Evolutionary conservation across 2,329 filamentous ascomycete genomes (phyloP).

Genomic region (Venturia oleaginea): DNA sequence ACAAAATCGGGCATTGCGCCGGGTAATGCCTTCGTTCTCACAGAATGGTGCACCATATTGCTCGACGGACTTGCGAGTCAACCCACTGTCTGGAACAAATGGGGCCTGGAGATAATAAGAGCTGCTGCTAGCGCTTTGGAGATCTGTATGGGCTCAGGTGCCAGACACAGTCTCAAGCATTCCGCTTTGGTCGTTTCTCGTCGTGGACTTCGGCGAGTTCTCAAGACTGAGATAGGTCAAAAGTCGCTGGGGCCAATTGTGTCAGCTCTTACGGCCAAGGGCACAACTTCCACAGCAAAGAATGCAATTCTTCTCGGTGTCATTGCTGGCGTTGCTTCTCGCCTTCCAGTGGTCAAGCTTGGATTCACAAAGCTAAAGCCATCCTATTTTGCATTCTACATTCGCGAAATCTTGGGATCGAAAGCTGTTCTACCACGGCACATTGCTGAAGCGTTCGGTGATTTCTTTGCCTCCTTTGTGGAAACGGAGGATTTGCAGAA

Average conservation of each 20-base stretch:
- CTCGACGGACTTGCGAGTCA: slow-evolving; percentile 60
- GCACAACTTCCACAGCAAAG: slow-evolving; percentile 51
- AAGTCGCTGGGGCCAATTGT: slow-evolving; percentile 57
- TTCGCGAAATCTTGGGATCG: slow-evolving; percentile 75
- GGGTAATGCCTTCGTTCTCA: slow-evolving; percentile 74
- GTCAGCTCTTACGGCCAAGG: slow-evolving; percentile 59
- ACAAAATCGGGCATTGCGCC: slow-evolving; percentile 69
- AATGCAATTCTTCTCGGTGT: slow-evolving; percentile 75
- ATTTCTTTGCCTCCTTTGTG: slow-evolving; percentile 75
- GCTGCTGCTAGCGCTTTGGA: slow-evolving; percentile 68
- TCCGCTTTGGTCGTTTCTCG: slow-evolving; percentile 72
- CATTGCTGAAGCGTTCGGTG: slow-evolving; percentile 61
- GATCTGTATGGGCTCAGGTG: slow-evolving; percentile 52
- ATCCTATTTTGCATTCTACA: slow-evolving; percentile 73
- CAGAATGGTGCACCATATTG: slow-evolving; percentile 80
- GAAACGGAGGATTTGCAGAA: slow-evolving; percentile 64
- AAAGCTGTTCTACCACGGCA: slow-evolving; percentile 61
- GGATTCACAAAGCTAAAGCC: slow-evolving; percentile 58
- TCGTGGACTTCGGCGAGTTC: slow-evolving; percentile 66
- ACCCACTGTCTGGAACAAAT: slow-evolving; percentile 52
- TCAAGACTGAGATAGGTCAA: slow-evolving; percentile 51
- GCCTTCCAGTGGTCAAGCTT: slow-evolving; percentile 54
- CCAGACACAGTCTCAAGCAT: slow-evolving; percentile 56
- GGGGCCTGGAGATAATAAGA: slow-evolving; percentile 56
- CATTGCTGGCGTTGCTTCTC: slow-evolving; percentile 75